Percentiles rank a stretch among this genome's conserved stretches.
These are phyloP conservation scores for Syzygium malaccense DNA, from an alignment of 441 rosid species.

Conservation along the genomic window DNA sequence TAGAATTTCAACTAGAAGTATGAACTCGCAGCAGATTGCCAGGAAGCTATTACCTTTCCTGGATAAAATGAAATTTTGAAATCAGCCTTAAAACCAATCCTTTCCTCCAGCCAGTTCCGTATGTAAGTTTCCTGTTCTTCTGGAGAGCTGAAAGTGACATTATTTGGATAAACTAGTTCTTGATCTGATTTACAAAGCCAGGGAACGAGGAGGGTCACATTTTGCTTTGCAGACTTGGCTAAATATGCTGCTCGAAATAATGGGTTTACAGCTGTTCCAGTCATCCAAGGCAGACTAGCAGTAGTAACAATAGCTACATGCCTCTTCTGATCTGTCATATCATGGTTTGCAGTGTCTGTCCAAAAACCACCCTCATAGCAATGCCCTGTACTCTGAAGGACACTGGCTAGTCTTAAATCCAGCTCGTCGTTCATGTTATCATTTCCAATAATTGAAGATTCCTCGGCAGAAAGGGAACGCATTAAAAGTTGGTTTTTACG, in stretches of 20 bases:
- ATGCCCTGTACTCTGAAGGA: conserved; percentile 94
- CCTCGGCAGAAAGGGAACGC: conserved; percentile 48
- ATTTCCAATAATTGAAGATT: conserved; percentile 44
- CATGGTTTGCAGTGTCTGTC: conserved; percentile 57
- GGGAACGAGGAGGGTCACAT: conserved; percentile 89
- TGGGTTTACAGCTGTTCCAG: conserved; percentile 99
- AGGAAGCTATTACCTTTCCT: conserved; percentile 57
- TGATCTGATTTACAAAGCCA: conserved; percentile 97
- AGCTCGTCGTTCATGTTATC: conserved; percentile 60
- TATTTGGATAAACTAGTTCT: conserved; percentile 85
- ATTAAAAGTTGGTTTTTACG: conserved; percentile 63
- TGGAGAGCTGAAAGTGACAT: conserved; percentile 78
- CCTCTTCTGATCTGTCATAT: conserved; percentile 49
- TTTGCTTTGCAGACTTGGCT: conserved; percentile 71
- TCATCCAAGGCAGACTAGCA: conserved; percentile 99
- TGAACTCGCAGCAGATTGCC: neutral
- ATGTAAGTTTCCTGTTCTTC: conserved; percentile 94
- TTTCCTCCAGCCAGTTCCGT: conserved; percentile 92
- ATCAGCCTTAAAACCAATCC: conserved; percentile 83
- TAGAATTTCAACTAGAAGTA: neutral
- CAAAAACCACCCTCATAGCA: conserved; percentile 85
- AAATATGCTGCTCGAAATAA: conserved; percentile 92
- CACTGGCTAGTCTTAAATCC: conserved; percentile 84
- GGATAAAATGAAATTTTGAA: conserved; percentile 95
- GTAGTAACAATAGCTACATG: conserved; percentile 94